Percentiles rank a stretch among this genome's conserved stretches.
Evolutionary conservation across 2,329 filamentous ascomycete species (phyloP).

Genomic region (Boeremia lycopersici): DNA sequence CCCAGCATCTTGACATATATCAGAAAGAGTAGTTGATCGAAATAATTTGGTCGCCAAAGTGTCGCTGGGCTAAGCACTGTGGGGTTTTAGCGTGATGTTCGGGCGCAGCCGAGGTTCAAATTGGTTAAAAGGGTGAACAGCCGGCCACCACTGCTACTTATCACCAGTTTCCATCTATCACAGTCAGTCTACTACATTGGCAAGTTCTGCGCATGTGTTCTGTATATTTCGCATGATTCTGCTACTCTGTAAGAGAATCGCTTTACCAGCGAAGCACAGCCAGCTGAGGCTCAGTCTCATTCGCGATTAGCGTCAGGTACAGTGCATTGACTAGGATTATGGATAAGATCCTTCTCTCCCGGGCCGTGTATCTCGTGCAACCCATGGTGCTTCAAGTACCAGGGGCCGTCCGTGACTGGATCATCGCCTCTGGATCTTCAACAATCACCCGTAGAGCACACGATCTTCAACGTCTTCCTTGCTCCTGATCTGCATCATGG

Average conservation of each 20-base stretch:
- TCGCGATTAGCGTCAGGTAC: neutral
- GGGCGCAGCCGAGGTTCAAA: neutral
- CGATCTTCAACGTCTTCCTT: neutral
- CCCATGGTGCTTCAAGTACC: neutral
- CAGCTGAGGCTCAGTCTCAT: neutral
- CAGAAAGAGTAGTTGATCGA: too few species aligned
- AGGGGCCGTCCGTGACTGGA: neutral
- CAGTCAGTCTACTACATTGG: too few species aligned
- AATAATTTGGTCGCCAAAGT: too few species aligned
- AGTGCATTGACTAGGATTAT: neutral
- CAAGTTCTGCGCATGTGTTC: too few species aligned
- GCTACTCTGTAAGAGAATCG: too few species aligned
- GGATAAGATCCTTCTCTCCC: neutral
- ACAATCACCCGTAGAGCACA: neutral
- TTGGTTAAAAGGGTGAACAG: neutral
- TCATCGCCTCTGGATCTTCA: neutral
- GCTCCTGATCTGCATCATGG: neutral
- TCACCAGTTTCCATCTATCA: too few species aligned
- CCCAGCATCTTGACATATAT: too few species aligned
- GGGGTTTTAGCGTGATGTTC: neutral
- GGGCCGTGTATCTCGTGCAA: neutral
- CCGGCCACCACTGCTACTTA: neutral
- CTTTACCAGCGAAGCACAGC: neutral
- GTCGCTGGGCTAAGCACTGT: neutral
- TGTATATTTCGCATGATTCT: too few species aligned